Evolutionary conservation across 2,329 filamentous ascomycete species (phyloP), one percentile per base, ranked within the genome.

Genomic region (Fusarium falciforme): DNA sequence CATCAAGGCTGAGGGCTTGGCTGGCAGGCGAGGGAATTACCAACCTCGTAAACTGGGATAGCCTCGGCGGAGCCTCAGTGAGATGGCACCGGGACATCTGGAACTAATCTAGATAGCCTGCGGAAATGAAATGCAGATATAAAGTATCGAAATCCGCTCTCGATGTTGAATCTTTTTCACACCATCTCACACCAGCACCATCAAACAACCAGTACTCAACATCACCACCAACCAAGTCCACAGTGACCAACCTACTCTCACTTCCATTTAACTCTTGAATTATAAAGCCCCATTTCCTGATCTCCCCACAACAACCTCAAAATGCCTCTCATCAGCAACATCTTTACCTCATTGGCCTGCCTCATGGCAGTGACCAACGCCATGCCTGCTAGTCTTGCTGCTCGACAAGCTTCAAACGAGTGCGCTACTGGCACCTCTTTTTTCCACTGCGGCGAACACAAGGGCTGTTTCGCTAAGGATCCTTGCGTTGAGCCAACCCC

Each of bases 281-380:
- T 52, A 52, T 31, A 29, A 52, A 5, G 1, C 5, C 27, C 5
- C 0, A 17, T 52, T 52, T 31, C 27, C 12, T n/a, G 17, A 20
- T 9, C n/a, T 20, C 6, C 27, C 6, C 11, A 31, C 12, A 5
- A 3, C 47, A 52, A 52, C 27, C 16, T 35, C 42, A 69, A 8
- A 38, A 72, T 72, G 70, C 68, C 65, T 63, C 66, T 25, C 12
- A 35, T 72, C 36, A 29, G 22, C 22, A 66, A 29, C 29, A 42
- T 64, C 12, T 33, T 69, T 44, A 57, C 60, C 2, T 49, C 60
- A 4, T 9, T 72, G 44, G 29, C 62, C 2, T 71, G 33, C 66
- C 33, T 72, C 33, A 58, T 64, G 17, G 57, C 68, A 40, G 49
- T 49, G 10, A 57, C 61, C 6, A 72, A 29, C 47, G 44, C 70